phyloP scores from a whole-genome alignment of 2,329 filamentous ascomycete species.

The Diaporthe velutina region DNA sequence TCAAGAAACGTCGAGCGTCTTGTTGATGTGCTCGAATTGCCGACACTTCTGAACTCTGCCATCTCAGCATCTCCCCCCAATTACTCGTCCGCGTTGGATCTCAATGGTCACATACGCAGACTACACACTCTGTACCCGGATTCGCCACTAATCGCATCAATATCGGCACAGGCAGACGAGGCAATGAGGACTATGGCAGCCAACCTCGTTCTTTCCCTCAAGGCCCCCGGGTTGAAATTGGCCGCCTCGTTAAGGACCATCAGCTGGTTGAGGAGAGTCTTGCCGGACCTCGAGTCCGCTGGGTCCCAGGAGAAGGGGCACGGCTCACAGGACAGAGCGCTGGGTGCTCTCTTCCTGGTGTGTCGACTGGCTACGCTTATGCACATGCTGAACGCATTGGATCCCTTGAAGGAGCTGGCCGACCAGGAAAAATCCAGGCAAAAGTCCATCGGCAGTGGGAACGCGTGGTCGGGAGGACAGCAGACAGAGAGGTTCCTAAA shows the following conservation, averaged over 20 bases:
- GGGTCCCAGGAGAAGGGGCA: slow-evolving; percentile 46
- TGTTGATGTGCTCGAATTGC: slow-evolving; percentile 91
- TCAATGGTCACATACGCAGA: slow-evolving; percentile 93
- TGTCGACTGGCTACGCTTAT: slow-evolving; percentile 86
- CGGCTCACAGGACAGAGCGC: slow-evolving; percentile 70
- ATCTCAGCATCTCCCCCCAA: slow-evolving; percentile 76
- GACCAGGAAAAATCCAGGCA: slow-evolving; percentile 80
- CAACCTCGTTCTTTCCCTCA: slow-evolving; percentile 83
- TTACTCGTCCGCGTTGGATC: slow-evolving; percentile 89
- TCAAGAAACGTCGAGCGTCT: slow-evolving; percentile 90
- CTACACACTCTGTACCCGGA: slow-evolving; percentile 85
- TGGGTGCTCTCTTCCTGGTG: slow-evolving; percentile 88
- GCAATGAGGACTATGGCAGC: slow-evolving; percentile 91
- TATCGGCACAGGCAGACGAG: slow-evolving; percentile 82
- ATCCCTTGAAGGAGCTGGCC: slow-evolving; percentile 87
- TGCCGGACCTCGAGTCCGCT: slow-evolving; percentile 78
- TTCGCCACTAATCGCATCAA: slow-evolving; percentile 79
- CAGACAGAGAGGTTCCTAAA: slow-evolving; percentile 96
- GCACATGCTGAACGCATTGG: slow-evolving; percentile 83
- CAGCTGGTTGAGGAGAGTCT: slow-evolving; percentile 88
- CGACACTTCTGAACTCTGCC: slow-evolving; percentile 85
- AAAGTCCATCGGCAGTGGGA: slow-evolving; percentile 54
- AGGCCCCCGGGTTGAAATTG: slow-evolving; percentile 84
- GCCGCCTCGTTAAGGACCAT: slow-evolving; percentile 91
- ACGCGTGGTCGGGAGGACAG: slow-evolving; percentile 78